Percentiles rank a stretch among this genome's conserved stretches.
Evolutionary conservation across 1,139 yeast species (phyloP).

Genomic region (Eremothecium coryli): DNA sequence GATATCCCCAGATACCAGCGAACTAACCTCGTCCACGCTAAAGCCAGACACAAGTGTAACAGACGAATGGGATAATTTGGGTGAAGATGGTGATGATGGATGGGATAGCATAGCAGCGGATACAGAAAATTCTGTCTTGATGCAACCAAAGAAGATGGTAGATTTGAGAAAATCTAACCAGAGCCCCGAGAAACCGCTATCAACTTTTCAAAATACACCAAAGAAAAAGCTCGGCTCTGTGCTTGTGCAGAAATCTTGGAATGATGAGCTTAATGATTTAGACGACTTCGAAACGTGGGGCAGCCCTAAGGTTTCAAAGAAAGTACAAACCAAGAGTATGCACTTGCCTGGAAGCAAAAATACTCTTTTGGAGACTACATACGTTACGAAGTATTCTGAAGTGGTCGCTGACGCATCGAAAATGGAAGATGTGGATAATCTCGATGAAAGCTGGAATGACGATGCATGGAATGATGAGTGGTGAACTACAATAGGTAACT

Average conservation of each 20-base stretch:
- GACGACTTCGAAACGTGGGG: conserved; percentile 7
- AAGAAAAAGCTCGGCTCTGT: conserved; percentile 5
- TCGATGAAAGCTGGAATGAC: conserved; percentile 15
- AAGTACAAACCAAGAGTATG: conserved; percentile 1
- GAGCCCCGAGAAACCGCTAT: not conserved
- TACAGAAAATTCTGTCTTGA: conserved; percentile 1
- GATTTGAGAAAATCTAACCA: not conserved
- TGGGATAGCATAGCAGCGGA: conserved; percentile 16
- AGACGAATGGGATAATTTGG: conserved; percentile 14
- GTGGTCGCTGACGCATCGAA: too few relatives aligned
- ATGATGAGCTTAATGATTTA: conserved; percentile 11
- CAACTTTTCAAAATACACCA: not conserved
- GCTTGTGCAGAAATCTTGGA: conserved; percentile 18
- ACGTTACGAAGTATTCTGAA: too few relatives aligned
- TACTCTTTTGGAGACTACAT: too few relatives aligned
- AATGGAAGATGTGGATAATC: too few relatives aligned
- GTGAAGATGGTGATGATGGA: conserved; percentile 10
- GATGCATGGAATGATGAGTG: conserved; percentile 52
- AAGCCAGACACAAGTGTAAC: conserved; percentile 12
- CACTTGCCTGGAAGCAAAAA: too few relatives aligned
- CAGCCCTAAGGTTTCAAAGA: conserved; percentile 3
- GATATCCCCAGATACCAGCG: conserved; percentile 12
- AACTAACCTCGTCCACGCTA: conserved; percentile 16
- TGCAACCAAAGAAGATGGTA: conserved; percentile 1
- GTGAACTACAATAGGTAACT: too few relatives aligned